Conservation (phyloP, 2,329 filamentous ascomycete genomes). For the Trichophyton verrucosum region DNA sequence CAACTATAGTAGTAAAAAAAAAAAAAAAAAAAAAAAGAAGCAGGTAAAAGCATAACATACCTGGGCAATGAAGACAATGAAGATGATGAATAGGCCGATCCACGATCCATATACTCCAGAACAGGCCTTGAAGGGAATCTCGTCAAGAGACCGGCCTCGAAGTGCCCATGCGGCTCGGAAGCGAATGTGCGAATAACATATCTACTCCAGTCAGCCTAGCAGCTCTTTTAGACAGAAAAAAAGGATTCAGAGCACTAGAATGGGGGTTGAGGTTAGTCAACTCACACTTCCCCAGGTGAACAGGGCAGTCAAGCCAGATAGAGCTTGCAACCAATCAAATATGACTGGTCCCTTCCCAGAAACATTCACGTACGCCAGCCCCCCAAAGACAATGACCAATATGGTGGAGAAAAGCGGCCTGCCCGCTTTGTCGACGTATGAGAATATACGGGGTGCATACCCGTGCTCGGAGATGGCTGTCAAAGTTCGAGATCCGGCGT, state of each 20-base stretch:
- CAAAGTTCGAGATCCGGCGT: constrained; percentile 53
- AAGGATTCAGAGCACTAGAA: background rate
- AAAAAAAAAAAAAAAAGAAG: background rate
- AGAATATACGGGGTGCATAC: constrained; percentile 58
- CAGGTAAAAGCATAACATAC: constrained; percentile 5
- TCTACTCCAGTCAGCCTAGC: constrained; percentile 18
- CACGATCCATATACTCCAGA: constrained; percentile 50
- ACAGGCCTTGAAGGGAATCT: constrained; percentile 49
- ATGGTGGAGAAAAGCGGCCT: constrained; percentile 36
- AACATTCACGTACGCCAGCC: constrained; percentile 32
- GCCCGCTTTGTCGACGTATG: constrained; percentile 53
- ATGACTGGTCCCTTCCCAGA: constrained; percentile 38
- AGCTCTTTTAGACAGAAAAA: background rate
- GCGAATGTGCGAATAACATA: constrained; percentile 55
- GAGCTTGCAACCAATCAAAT: constrained; percentile 53
- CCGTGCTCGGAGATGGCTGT: constrained; percentile 62
- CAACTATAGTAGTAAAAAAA: too few species aligned
- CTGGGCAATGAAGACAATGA: constrained; percentile 42
- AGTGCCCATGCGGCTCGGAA: constrained; percentile 50
- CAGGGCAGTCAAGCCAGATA: constrained; percentile 51
- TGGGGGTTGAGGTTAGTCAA: background rate
- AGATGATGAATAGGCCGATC: constrained; percentile 45
- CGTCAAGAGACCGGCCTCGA: constrained; percentile 47
- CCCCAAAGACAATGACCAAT: constrained; percentile 29
- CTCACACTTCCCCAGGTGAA: constrained; percentile 50